These are phyloP conservation scores for Eucalyptus dawsonii DNA, from an alignment of 345 rosid species.

Conservation along the genomic window DNA sequence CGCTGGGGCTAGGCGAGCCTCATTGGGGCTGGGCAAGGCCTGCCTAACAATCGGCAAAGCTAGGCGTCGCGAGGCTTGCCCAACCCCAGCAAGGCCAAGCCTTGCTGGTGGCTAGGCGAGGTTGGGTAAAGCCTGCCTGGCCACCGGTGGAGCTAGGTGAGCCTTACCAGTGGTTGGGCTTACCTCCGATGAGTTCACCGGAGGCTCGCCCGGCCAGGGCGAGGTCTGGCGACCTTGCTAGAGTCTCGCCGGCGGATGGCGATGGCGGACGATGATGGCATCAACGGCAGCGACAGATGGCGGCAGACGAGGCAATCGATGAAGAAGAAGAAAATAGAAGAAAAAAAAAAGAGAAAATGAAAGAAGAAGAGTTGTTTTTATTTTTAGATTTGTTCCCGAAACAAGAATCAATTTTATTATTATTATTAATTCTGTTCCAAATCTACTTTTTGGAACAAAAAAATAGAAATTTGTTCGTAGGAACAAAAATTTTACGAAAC, in stretches of 20 bases:
- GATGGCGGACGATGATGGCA: no score
- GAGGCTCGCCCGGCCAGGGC: accelerated
- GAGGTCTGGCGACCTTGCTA: accelerated
- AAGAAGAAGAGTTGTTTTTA: no score
- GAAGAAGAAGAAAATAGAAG: no score
- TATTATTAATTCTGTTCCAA: no score
- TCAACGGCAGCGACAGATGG: no score
- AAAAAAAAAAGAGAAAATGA: no score
- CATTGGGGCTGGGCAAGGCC: accelerated
- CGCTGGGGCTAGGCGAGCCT: accelerated
- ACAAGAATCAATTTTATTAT: no score
- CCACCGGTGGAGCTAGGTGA: accelerated
- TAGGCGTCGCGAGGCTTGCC: no score
- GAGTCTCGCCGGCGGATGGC: no score
- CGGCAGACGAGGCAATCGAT: accelerated
- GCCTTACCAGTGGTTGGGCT: accelerated
- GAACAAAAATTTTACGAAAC: no score
- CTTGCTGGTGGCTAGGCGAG: accelerated
- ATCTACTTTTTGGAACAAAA: no score
- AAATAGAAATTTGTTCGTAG: accelerated
- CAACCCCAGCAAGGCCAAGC: accelerated
- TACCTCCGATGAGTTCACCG: accelerated
- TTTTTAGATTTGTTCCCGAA: no score
- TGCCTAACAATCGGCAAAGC: accelerated
- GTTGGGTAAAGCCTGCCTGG: accelerated